These are phyloP conservation scores for Aureobasidium namibiae DNA, from an alignment of 2,329 filamentous ascomycete species.

Conservation along the genomic window DNA sequence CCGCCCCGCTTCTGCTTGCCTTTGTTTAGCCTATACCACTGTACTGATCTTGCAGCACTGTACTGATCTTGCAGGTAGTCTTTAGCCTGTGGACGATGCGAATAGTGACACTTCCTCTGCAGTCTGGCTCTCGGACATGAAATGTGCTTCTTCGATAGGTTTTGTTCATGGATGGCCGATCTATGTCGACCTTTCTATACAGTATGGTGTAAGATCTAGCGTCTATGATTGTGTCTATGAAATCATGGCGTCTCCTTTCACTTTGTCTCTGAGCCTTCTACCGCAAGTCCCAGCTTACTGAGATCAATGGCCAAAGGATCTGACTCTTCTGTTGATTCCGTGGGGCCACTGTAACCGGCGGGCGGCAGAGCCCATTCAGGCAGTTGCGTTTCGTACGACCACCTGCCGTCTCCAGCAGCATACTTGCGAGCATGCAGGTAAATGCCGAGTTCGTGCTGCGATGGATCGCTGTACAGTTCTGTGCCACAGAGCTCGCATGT, in stretches of 20 bases:
- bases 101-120: background rate
- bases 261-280: background rate
- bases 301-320: constrained; percentile 39
- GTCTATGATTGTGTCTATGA: background rate
- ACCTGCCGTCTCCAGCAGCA: constrained; percentile 70
- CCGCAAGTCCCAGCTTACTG: constrained; percentile 28
- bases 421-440: constrained; percentile 92
- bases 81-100: background rate
- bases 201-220: background rate
- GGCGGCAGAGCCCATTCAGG: constrained; percentile 85
- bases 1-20: background rate
- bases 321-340: constrained; percentile 47
- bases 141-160: background rate
- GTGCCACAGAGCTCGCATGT: constrained; percentile 75
- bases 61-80: background rate
- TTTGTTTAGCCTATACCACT: constrained; percentile 2
- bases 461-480: constrained; percentile 86
- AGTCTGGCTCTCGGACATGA: too few species aligned
- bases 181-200: background rate
- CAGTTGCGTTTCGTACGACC: constrained; percentile 79
- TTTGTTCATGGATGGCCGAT: too few species aligned
- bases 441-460: constrained; percentile 79
- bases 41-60: too few species aligned
- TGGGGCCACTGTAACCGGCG: constrained; percentile 61
- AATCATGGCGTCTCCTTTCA: background rate